These are phyloP conservation scores for Aureobasidium namibiae DNA, from an alignment of 2,329 filamentous ascomycete species.

Conservation along the genomic window DNA sequence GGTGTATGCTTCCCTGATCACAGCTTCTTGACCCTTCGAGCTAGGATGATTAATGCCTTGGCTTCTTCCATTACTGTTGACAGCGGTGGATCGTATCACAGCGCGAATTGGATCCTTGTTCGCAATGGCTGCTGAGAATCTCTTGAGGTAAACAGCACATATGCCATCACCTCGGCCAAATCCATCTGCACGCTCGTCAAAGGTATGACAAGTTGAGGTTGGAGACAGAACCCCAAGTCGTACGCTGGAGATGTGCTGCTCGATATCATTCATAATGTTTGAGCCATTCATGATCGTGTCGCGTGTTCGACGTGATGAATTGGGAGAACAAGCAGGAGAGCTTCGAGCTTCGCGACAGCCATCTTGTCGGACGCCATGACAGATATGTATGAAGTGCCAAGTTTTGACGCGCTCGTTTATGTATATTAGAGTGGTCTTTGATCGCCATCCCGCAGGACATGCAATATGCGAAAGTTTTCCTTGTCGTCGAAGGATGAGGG, in stretches of 20 bases:
- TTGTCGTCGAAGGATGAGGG: no score
- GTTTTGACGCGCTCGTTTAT: no score
- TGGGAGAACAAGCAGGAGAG: no score
- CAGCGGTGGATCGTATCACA: conserved; percentile 27
- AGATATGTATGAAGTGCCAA: no score
- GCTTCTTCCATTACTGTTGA: conserved; percentile 32
- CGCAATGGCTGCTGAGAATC: conserved; percentile 32
- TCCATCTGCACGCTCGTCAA: conserved; percentile 36
- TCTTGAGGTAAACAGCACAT: conserved; percentile 43
- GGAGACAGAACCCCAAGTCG: not conserved
- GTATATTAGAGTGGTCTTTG: no score
- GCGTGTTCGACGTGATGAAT: no score
- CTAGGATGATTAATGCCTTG: conserved; percentile 33
- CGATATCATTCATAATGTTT: no score
- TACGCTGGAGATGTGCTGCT: not conserved
- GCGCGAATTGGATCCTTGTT: conserved; percentile 39
- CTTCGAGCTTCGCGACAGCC: no score
- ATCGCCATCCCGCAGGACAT: no score
- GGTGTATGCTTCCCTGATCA: conserved; percentile 32
- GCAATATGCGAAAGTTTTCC: no score
- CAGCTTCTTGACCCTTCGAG: conserved; percentile 26
- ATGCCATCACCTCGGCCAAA: conserved; percentile 49
- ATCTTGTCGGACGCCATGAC: no score
- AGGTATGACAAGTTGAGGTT: conserved; percentile 28
- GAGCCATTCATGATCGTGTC: no score